A percentile compares a stretch with the other conserved stretches of the same genome.
Evolutionary conservation across 305 asterid species (phyloP).

Genomic region (Fraxinus greggii): DNA sequence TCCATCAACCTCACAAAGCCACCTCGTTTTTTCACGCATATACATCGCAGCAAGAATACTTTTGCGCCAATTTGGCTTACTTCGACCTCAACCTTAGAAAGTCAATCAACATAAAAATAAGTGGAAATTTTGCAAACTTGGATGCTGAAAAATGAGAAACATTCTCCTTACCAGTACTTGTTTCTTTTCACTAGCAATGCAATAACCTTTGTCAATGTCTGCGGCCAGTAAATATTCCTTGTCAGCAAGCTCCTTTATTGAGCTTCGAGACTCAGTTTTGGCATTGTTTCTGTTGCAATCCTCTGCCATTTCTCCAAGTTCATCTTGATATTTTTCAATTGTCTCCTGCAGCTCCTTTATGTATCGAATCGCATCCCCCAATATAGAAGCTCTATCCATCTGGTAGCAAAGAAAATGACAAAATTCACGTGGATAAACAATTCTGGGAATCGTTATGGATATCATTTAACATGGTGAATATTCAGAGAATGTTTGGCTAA

Average conservation of each 20-base stretch:
- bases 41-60: conserved; percentile 52
- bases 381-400: conserved; percentile 68
- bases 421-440: not conserved
- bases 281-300: conserved; percentile 23
- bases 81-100: conserved; percentile 51
- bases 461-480: not conserved
- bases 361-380: conserved; percentile 70
- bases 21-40: conserved; percentile 40
- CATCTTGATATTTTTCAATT: conserved; percentile 33
- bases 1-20: conserved; percentile 59
- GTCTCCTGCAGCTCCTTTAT: conserved; percentile 51
- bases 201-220: not conserved
- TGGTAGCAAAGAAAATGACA: conserved; percentile 24
- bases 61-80: conserved; percentile 53
- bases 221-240: not conserved
- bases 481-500: not conserved
- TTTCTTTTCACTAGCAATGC: conserved; percentile 25
- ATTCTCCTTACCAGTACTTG: conserved; percentile 36
- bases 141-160: not conserved
- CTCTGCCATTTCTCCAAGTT: conserved; percentile 43
- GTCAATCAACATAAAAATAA: conserved; percentile 6
- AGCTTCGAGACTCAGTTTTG: conserved; percentile 25
- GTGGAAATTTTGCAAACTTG: not conserved
- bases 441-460: not conserved
- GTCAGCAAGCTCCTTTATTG: conserved; percentile 6